Evolutionary conservation across 2,329 filamentous ascomycete genomes (phyloP).

Genomic region (Fusarium hainanense): DNA sequence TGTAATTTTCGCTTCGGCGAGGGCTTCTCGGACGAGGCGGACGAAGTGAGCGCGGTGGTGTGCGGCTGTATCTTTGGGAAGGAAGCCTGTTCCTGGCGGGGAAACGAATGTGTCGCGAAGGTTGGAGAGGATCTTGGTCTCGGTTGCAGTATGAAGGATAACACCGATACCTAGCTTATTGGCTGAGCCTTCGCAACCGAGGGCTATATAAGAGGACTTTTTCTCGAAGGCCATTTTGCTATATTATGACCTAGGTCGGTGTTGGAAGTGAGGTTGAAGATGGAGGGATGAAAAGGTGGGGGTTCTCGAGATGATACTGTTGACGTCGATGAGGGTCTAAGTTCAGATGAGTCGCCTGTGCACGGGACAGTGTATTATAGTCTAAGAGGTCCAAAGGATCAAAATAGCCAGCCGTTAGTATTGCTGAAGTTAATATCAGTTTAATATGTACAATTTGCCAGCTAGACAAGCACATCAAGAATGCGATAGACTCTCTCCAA

Average conservation of each 20-base stretch:
- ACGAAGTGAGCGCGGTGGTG: conserved; percentile 93
- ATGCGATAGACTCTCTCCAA: conserved; percentile 14
- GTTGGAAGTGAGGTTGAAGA: conserved; percentile 10
- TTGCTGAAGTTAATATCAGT: not conserved
- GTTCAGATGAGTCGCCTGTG: not conserved
- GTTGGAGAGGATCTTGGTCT: conserved; percentile 83
- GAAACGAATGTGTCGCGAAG: conserved; percentile 93
- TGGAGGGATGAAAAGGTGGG: conserved; percentile 24
- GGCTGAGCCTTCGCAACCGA: conserved; percentile 86
- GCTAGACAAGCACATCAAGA: not conserved
- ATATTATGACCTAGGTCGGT: not conserved
- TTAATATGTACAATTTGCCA: too few species aligned
- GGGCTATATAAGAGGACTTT: conserved; percentile 61
- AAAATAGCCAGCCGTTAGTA: not conserved
- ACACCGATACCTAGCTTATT: conserved; percentile 97
- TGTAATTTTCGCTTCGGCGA: conserved; percentile 73
- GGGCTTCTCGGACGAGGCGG: conserved; percentile 79
- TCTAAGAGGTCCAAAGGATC: not conserved
- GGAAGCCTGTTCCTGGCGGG: conserved; percentile 91
- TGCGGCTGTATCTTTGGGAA: conserved; percentile 93
- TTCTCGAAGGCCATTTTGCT: conserved; percentile 44
- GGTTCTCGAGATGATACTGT: conserved; percentile 18
- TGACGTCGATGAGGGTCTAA: conserved; percentile 6
- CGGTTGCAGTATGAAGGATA: conserved; percentile 76
- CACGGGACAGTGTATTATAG: not conserved